These are phyloP conservation scores for Yamadazyma dushanensis DNA, from an alignment of 1,139 yeast species.

Conservation along the genomic window DNA sequence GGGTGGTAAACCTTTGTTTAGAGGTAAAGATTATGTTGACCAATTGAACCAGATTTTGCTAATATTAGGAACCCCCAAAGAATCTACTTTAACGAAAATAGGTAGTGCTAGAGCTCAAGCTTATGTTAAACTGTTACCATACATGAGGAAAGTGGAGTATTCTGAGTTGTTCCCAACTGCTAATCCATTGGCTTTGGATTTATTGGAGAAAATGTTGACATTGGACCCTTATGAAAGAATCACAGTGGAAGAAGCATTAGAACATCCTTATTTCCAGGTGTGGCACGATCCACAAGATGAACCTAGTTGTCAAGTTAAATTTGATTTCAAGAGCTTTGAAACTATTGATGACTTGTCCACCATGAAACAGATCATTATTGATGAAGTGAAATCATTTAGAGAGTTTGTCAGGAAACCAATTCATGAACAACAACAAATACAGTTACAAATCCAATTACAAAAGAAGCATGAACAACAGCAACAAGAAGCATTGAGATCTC, in stretches of 20 bases:
- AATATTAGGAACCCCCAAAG: constrained; percentile 88
- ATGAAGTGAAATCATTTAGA: constrained; percentile 80
- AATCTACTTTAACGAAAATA: constrained; percentile 75
- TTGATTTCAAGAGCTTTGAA: constrained; percentile 85
- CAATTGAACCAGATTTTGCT: constrained; percentile 86
- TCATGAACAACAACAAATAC: constrained; percentile 60
- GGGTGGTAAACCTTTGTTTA: constrained; percentile 89
- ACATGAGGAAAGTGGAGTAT: constrained; percentile 81
- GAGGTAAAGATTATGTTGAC: constrained; percentile 95
- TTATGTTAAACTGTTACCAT: constrained; percentile 84
- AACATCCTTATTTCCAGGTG: constrained; percentile 83
- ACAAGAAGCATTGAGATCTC: constrained; percentile 45
- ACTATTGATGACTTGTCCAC: constrained; percentile 76
- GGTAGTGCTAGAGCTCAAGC: constrained; percentile 91
- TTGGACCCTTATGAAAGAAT: constrained; percentile 87
- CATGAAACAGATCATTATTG: constrained; percentile 75
- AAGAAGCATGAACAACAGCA: constrained; percentile 31
- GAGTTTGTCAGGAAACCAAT: constrained; percentile 78
- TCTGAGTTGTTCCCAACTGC: constrained; percentile 74
- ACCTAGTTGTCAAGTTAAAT: constrained; percentile 78
- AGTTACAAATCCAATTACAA: constrained; percentile 37
- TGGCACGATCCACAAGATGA: constrained; percentile 99
- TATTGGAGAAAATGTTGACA: constrained; percentile 78
- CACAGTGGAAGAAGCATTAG: constrained; percentile 83
- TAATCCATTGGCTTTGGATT: constrained; percentile 82